Evolutionary conservation across 2,329 filamentous ascomycete species (phyloP).

Genomic region (Alternaria longipes): DNA sequence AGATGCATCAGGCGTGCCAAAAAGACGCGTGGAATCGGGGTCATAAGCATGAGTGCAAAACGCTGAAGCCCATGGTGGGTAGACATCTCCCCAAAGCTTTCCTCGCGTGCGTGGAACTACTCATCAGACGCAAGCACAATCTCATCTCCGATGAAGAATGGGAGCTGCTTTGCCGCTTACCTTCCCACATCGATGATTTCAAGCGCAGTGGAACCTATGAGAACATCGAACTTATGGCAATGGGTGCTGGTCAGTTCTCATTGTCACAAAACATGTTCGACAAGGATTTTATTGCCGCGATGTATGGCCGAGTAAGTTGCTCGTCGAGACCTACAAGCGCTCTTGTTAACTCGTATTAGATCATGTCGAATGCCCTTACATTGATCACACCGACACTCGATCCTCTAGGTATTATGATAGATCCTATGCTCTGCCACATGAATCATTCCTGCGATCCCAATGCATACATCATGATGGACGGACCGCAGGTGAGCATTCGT

Average conservation of each 20-base stretch:
- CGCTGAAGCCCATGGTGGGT: constrained; percentile 56
- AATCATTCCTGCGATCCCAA: constrained; percentile 73
- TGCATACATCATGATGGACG: constrained; percentile 66
- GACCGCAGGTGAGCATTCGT: constrained; percentile 60
- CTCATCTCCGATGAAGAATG: constrained; percentile 53
- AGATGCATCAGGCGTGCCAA: constrained; percentile 63
- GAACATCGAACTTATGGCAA: constrained; percentile 62
- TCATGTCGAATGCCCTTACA: constrained; percentile 68
- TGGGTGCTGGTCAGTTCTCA: constrained; percentile 64
- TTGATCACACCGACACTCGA: constrained; percentile 65
- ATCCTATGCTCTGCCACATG: constrained; percentile 62
- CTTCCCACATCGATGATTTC: constrained; percentile 62
- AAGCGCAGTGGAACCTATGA: constrained; percentile 52
- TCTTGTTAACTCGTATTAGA: constrained; percentile 35
- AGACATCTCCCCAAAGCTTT: constrained; percentile 63
- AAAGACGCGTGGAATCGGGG: constrained; percentile 65
- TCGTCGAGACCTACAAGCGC: background rate
- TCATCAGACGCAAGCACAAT: constrained; percentile 56
- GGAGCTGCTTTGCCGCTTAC: constrained; percentile 55
- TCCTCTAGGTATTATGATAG: constrained; percentile 66
- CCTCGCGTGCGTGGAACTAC: constrained; percentile 64
- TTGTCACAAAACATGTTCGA: constrained; percentile 51
- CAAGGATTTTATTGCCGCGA: constrained; percentile 54
- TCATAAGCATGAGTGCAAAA: constrained; percentile 68
- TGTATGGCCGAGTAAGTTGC: constrained; percentile 57